Conservation (phyloP, 306 rosid species). For the Cucumis melo region DNA sequence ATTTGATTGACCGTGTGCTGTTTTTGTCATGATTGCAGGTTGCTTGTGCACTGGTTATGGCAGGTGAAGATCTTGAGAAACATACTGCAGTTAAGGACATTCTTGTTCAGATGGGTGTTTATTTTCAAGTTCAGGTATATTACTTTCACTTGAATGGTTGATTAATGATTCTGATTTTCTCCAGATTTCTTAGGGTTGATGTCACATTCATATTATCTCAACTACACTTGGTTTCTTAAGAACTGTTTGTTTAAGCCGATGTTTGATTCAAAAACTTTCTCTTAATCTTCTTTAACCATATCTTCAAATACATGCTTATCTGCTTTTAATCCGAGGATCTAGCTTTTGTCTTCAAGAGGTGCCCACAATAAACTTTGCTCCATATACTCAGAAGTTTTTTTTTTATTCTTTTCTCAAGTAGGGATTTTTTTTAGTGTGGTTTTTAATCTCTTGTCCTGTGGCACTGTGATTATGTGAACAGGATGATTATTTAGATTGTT, state of each 20-base stretch:
- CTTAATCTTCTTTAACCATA: background rate
- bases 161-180: background rate
- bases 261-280: background rate
- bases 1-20: background rate
- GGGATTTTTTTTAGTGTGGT: background rate
- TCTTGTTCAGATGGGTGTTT: slow-evolving; percentile 37
- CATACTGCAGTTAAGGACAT: slow-evolving; percentile 25
- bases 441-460: background rate
- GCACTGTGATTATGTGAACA: slow-evolving; percentile 7
- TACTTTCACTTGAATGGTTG: background rate
- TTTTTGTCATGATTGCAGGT: slow-evolving; percentile 15
- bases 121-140: slow-evolving; percentile 40
- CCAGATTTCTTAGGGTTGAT: background rate
- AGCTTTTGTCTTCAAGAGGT: background rate
- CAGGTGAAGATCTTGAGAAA: slow-evolving; percentile 25
- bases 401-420: background rate
- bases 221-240: background rate
- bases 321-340: background rate
- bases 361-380: background rate
- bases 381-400: background rate
- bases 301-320: background rate
- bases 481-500: slow-evolving; percentile 97
- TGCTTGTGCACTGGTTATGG: slow-evolving; percentile 37
- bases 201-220: background rate
- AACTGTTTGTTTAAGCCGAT: background rate